Evolutionary conservation across 2,329 filamentous ascomycete genomes (phyloP), one percentile per base, ranked within the genome.

Genomic region (Tolypocladium capitatum): DNA sequence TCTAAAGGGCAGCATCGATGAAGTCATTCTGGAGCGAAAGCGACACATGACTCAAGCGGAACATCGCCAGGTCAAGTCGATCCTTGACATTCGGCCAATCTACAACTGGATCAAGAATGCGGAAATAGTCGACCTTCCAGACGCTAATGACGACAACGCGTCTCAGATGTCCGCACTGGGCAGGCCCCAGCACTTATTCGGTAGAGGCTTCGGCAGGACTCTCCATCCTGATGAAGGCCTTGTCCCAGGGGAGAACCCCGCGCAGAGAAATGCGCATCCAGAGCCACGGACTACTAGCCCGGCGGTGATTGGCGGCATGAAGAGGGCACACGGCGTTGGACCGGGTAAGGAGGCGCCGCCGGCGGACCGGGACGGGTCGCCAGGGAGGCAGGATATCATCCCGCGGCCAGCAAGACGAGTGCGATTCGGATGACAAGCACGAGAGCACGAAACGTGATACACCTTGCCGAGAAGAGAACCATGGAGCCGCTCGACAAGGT

Each of bases 1-100:
- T 1, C 68, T 96, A 6, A 77, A 76, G 47, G 81, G 80, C 49
- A 94, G 86, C 10, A 78, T 96, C 10, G 91, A 96, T 58, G 87
- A 96, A 61, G 78, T 83, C 16, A 91, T 97, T 57, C 70, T 94
- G 5, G 73, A 83, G 49, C 77, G 86, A 5, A 75, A 85, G 41
- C 75, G 80, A 53, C 73, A 80, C 32, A 91, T 95, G 86, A 86
- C 83, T 0, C 79, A 80, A 48, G 74, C 74, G 2, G 78, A 82
- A 55, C 76, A 80, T 51, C 68, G 70, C 43, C 69, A 68, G 46
- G 71, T 73, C 52, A 79, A 75, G 55, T 70, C 68, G 5, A 71
- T 81, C n/a, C 58, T 81, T 5, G 78, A 81, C 50, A 75, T 81
- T 54, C 60, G 67, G 21, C 67, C 69, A 0, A 75, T 82, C 45